Evolutionary conservation across 2,329 filamentous ascomycete species (phyloP).

Genomic region (Arachnomyces sp.): DNA sequence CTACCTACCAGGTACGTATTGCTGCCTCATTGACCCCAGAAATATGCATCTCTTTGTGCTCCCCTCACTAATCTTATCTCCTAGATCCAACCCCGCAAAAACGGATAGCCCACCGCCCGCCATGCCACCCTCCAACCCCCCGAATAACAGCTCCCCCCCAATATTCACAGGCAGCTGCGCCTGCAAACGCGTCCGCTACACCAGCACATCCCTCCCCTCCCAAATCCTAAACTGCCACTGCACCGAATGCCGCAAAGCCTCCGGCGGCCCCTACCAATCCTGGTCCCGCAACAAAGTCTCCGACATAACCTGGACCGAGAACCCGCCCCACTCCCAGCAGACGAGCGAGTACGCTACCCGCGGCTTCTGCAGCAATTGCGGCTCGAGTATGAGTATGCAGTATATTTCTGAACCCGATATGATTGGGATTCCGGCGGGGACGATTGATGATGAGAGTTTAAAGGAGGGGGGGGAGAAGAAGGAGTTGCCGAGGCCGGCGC

Average conservation of each 20-base stretch:
- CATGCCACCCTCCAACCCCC: too few relatives aligned
- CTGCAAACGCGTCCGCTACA: slow-evolving; percentile 38
- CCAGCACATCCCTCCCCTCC: slow-evolving; percentile 26
- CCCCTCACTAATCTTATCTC: too few relatives aligned
- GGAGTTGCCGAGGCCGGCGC: slow-evolving; percentile 15
- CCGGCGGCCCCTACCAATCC: slow-evolving; percentile 38
- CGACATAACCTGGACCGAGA: slow-evolving; percentile 29
- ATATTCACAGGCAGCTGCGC: slow-evolving; percentile 37
- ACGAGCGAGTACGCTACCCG: slow-evolving; percentile 36
- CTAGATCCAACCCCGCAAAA: too few relatives aligned
- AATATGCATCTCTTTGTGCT: too few relatives aligned
- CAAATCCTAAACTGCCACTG: slow-evolving; percentile 40
- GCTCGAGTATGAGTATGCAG: slow-evolving; percentile 39
- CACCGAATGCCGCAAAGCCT: slow-evolving; percentile 40
- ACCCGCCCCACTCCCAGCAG: slow-evolving; percentile 23
- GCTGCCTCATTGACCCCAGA: too few relatives aligned
- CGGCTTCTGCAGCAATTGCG: slow-evolving; percentile 39
- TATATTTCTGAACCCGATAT: slow-evolving; percentile 26
- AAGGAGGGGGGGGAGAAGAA: slow-evolving; percentile 23
- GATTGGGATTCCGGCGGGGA: slow-evolving; percentile 31
- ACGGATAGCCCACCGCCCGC: too few relatives aligned
- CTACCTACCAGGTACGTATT: too few relatives aligned
- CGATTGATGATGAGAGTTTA: slow-evolving; percentile 35
- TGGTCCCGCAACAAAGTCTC: slow-evolving; percentile 32
- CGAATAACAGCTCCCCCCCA: too few relatives aligned